Base-by-base conservation (phyloP, 2,329 filamentous ascomycete species). In the Xylaria sp. region DNA sequence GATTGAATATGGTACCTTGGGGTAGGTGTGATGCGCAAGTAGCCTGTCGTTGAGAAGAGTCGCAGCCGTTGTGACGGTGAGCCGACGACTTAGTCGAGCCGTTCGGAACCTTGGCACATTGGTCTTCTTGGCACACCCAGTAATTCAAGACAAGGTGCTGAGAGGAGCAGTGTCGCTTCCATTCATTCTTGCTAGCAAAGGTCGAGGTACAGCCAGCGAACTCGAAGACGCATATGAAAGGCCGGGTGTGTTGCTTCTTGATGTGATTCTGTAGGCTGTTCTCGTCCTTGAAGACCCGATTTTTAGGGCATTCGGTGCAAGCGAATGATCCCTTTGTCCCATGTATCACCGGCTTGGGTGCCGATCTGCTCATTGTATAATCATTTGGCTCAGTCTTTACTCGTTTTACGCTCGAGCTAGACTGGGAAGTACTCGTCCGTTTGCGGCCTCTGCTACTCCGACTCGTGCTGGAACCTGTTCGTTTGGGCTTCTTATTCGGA, bases 171-270 rank as follows among this genome's bases (percentile, higher is more conserved):
- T 97, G 93, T 0, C 93, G 85, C 72, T 97, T 97, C 93, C 93
- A 97, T 71, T 97, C 92, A 69, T 96, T 96, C 75, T 96, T 96
- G 62, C 82, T 87, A 2, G 82, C 80, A 66, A 96, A 96, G 0
- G 80, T 85, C 2, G 85, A 83, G 1, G 58, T 61, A 73, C 93
- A 97, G 29, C 88, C 89, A 52, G 92, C 94, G 50, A 84, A 86
- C 24, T 83, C 77, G 69, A 97, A 92, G 52, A 91, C 85, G 71
- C 93, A 97, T 20, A 80, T 78, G 66, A 93, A 94, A 0, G 84
- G 80, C 1, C 83, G 80, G 1, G 76, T 80, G 64, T 87, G 84
- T 21, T 78, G 71, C 50, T 76, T 76, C 54, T 78, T 78, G 62
- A 77, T 71, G 65, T 85, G 81, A 45, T 72, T 76, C 43, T 80